Conservation (phyloP, 805 yeast species). For the Wickerhamomyces bovis region DNA sequence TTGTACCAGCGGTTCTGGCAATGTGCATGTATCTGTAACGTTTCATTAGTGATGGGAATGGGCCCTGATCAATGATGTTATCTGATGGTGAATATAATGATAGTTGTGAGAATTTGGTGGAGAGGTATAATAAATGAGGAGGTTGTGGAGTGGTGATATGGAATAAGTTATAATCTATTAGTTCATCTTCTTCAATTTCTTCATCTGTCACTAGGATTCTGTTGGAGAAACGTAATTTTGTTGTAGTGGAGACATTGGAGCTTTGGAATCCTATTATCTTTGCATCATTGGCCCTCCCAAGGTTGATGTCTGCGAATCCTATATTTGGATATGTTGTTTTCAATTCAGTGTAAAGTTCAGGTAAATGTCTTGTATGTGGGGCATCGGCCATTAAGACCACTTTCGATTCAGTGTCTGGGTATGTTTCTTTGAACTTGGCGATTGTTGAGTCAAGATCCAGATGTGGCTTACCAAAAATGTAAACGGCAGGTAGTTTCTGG, state of each 20-base stretch:
- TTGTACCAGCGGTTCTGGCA: slow-evolving; percentile 86
- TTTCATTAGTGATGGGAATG: slow-evolving; percentile 73
- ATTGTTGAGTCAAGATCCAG: slow-evolving; percentile 38
- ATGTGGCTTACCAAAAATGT: slow-evolving; percentile 68
- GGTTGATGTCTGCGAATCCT: slow-evolving; percentile 36
- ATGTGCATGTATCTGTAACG: slow-evolving; percentile 82
- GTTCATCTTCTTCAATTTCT: slow-evolving; percentile 25
- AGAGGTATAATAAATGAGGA: slow-evolving; percentile 69
- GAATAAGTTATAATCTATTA: slow-evolving; percentile 51
- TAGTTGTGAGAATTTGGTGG: slow-evolving; percentile 60
- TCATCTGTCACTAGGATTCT: slow-evolving; percentile 27
- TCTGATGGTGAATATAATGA: slow-evolving; percentile 41
- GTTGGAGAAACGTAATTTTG: slow-evolving; percentile 22
- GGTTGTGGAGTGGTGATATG: slow-evolving; percentile 72
- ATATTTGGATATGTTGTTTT: slow-evolving; percentile 27
- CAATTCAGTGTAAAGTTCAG: slow-evolving; percentile 31
- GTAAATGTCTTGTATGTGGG: slow-evolving; percentile 47
- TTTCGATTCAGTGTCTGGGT: slow-evolving; percentile 33
- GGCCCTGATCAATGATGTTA: slow-evolving; percentile 40
- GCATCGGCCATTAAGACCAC: slow-evolving; percentile 73
- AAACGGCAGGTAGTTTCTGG: slow-evolving; percentile 64
- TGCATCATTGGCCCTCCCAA: slow-evolving; percentile 27
- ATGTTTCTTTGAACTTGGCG: slow-evolving; percentile 35
- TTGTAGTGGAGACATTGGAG: not conserved
- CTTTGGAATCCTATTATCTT: slow-evolving; percentile 36